A percentile compares a stretch with the other conserved stretches of the same genome.
phyloP scores from a whole-genome alignment of 2,329 filamentous ascomycete species.

The Fusarium falciforme region DNA sequence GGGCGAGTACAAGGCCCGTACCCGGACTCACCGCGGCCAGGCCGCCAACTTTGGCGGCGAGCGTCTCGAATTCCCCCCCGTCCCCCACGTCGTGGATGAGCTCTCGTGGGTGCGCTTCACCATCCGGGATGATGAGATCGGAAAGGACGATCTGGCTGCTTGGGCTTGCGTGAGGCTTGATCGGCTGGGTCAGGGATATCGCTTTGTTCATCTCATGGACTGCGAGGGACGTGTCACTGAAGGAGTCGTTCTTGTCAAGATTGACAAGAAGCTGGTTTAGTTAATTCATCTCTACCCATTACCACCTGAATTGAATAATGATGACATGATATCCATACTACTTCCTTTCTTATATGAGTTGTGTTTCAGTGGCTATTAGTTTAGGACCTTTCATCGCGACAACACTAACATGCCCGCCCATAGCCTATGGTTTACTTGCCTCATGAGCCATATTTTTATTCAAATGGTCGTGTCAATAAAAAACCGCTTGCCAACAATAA shows the following conservation, averaged over 20 bases:
- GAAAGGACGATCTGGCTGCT: constrained; percentile 80
- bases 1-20: constrained; percentile 68
- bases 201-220: constrained; percentile 82
- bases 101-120: constrained; percentile 85
- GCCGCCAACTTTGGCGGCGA: constrained; percentile 73
- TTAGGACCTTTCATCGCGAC: too few relatives aligned
- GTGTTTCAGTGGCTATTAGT: too few relatives aligned
- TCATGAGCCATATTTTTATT: too few relatives aligned
- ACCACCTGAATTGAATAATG: constrained; percentile 8
- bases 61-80: constrained; percentile 65
- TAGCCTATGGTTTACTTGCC: too few relatives aligned
- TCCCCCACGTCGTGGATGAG: constrained; percentile 71
- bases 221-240: constrained; percentile 72
- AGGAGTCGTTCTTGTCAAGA: constrained; percentile 78
- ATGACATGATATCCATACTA: constrained; percentile 2
- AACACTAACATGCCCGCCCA: too few relatives aligned
- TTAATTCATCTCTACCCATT: neutral
- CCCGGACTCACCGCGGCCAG: constrained; percentile 66
- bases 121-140: constrained; percentile 86
- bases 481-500: too few relatives aligned
- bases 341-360: too few relatives aligned
- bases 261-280: constrained; percentile 68
- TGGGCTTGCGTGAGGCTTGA: constrained; percentile 93
- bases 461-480: too few relatives aligned
- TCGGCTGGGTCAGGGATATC: constrained; percentile 78